Evolutionary conservation across 768 basidiomycete species (phyloP), one percentile per base, ranked within the genome.

Genomic region (Amanita rubescens): DNA sequence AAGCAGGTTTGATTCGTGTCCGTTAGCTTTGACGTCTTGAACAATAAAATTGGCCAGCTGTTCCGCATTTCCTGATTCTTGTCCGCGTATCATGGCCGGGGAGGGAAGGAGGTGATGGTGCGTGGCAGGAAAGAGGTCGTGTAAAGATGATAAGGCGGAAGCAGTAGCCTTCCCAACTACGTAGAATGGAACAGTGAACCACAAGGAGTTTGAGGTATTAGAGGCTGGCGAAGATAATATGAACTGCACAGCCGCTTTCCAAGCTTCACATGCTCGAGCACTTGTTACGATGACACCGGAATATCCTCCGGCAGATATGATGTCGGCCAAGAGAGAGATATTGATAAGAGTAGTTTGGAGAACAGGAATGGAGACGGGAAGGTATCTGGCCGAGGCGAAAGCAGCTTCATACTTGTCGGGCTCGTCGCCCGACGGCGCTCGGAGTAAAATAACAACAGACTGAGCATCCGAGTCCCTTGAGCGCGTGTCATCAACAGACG

Each of bases 241-340:
- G 9, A 63, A 49, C 38, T 65, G 54, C 49, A 78, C 66, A 27
- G 75, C 82, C 5, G 61, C 62, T 35, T 65, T 70, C 81, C 87
- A 90, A 0, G 86, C 87, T 45, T 90, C 86, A 56, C 82, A 83
- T 0, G 85, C 81, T 24, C 93, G 73, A 27, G 79, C 82, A 60
- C 90, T 92, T 3, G 92, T 95, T 19, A 94, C 61, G 44, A 94
- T 76, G 5, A 91, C 84, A 5, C 85, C 91, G 19, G 54, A 25
- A 27, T 35, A 41, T n/a, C 30, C 38, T 0, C 77, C 79, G 6
- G 54, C 38, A 1, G 58, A 49, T 15, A 88, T 65, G 47, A 77
- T 65, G 14, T 66, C 57, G 25, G 65, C 61, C 11, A 94, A 74
- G 11, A 54, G 44, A 0, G 71, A 62, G 10, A 77, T 55, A 58